These are phyloP conservation scores for Lentinula aciculospora DNA, from an alignment of 768 basidiomycete genomes.

Conservation along the genomic window DNA sequence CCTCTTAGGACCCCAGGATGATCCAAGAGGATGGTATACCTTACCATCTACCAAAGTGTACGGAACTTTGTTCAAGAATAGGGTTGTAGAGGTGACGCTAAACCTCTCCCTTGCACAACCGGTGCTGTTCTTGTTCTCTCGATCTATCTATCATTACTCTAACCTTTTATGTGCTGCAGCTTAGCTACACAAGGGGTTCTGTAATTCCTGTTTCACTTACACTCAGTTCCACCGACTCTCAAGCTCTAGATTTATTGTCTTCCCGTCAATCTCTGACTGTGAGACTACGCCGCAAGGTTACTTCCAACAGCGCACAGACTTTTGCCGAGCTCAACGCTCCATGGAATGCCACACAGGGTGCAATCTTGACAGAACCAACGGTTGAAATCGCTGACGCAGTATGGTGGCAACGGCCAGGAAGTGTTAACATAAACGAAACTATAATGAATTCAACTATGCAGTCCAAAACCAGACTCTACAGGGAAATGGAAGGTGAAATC, in stretches of 20 bases:
- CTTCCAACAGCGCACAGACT: neutral
- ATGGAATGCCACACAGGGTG: neutral
- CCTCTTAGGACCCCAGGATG: slow-evolving; percentile 28
- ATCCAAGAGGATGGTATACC: slow-evolving; percentile 36
- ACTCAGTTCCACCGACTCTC: slow-evolving; percentile 25
- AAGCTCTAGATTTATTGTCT: slow-evolving; percentile 30
- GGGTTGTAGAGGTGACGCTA: slow-evolving; percentile 19
- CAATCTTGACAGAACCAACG: slow-evolving; percentile 20
- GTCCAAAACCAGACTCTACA: slow-evolving; percentile 4
- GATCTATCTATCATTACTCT: neutral
- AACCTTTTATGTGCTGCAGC: slow-evolving; percentile 14
- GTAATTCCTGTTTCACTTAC: slow-evolving; percentile 29
- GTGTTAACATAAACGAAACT: slow-evolving; percentile 3
- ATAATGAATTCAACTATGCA: neutral
- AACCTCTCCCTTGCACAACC: slow-evolving; percentile 36
- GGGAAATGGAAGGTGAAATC: slow-evolving; percentile 29
- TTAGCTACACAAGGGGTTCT: slow-evolving; percentile 36
- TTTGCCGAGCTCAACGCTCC: neutral
- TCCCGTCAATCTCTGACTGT: slow-evolving; percentile 25
- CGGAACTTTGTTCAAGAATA: slow-evolving; percentile 24
- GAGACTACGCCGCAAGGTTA: slow-evolving; percentile 20
- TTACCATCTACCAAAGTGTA: slow-evolving; percentile 17
- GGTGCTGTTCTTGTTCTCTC: slow-evolving; percentile 13
- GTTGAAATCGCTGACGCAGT: slow-evolving; percentile 23
- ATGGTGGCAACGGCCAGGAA: slow-evolving; percentile 26